These are phyloP conservation scores for Maudiozyma serrabonitensis DNA, from an alignment of 805 yeast species.

Conservation along the genomic window DNA sequence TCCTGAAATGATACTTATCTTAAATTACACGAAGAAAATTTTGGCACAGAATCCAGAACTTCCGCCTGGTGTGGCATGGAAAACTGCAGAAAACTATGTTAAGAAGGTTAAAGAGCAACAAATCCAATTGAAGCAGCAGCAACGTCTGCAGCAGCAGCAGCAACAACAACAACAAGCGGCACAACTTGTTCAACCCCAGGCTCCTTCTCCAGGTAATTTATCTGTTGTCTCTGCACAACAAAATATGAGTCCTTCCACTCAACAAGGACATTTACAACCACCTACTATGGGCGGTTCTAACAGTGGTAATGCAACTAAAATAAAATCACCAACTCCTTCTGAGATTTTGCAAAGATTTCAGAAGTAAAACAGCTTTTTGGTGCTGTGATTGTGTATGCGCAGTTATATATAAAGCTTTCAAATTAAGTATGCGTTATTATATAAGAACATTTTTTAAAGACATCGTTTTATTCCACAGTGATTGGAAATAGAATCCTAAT, in stretches of 20 bases:
- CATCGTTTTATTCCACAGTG: too few species aligned
- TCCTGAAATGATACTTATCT: constrained; percentile 25
- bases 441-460: too few species aligned
- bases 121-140: constrained; percentile 18
- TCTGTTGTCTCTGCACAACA: background rate
- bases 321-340: constrained; percentile 26
- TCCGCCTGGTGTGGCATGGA: constrained; percentile 25
- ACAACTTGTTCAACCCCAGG: background rate
- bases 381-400: too few species aligned
- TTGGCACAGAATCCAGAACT: constrained; percentile 25
- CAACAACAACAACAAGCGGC: constrained; percentile 5
- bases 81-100: constrained; percentile 27
- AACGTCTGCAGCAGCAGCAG: constrained; percentile 25
- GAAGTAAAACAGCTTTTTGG: constrained; percentile 14
- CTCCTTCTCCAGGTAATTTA: background rate
- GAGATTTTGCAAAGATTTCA: constrained; percentile 28
- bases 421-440: too few species aligned
- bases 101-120: constrained; percentile 18
- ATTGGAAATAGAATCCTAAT: too few species aligned
- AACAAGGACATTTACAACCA: background rate
- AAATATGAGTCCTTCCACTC: background rate
- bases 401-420: too few species aligned
- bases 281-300: background rate
- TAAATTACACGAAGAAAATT: constrained; percentile 24
- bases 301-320: constrained; percentile 4